Percentiles rank a stretch among this genome's conserved stretches.
Evolutionary conservation across 495 filamentous ascomycete genomes (phyloP).

Genomic region (Neurospora sp.): DNA sequence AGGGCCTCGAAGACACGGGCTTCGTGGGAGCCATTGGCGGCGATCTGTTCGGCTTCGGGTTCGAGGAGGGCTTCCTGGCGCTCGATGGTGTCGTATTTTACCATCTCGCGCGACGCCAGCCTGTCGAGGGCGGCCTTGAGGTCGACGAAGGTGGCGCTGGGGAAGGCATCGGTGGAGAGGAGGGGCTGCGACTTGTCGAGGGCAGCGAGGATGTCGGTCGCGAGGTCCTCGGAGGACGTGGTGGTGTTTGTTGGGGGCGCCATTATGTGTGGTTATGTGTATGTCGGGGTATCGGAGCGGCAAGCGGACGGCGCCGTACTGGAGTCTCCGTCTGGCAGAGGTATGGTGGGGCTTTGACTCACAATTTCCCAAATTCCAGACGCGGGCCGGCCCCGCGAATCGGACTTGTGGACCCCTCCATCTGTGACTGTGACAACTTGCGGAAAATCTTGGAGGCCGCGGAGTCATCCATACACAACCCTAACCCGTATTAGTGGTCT

Average conservation of each 20-base stretch:
- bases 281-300: neutral
- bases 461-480: neutral
- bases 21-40: constrained; percentile 81
- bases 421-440: neutral
- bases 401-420: neutral
- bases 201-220: constrained; percentile 52
- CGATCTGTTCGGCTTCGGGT: constrained; percentile 66
- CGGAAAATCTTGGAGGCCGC: neutral
- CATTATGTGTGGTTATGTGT: neutral
- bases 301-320: neutral
- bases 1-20: constrained; percentile 88
- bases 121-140: constrained; percentile 84
- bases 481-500: neutral
- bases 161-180: constrained; percentile 66
- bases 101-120: constrained; percentile 72
- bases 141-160: constrained; percentile 54
- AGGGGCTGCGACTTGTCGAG: constrained; percentile 54
- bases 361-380: neutral
- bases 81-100: constrained; percentile 73
- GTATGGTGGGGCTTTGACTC: neutral
- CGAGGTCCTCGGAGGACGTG: constrained; percentile 42
- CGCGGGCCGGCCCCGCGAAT: neutral
- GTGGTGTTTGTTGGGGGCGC: constrained; percentile 6
- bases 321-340: neutral
- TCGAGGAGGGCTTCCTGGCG: constrained; percentile 70